Evolutionary conservation across 805 yeast species (phyloP), one percentile per base, ranked within the genome.

Genomic region (Debaryomyces tyrocola): DNA sequence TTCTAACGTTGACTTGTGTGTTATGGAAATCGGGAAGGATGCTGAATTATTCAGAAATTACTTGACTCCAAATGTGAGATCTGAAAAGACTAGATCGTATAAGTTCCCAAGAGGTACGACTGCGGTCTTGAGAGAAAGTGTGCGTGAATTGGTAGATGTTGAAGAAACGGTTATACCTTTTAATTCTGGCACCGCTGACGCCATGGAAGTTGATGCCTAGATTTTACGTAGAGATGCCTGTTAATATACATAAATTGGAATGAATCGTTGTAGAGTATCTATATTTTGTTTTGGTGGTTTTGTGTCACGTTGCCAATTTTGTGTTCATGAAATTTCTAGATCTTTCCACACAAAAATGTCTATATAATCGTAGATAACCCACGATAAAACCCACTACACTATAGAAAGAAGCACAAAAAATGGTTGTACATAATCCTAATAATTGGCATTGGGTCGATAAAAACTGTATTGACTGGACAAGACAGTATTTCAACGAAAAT

Each of bases 361-460:
- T 38, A 20, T 33, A 21, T 14, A n/a, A 39, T 11, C 38, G 6
- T 18, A 35, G 38, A 10, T 17, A 18, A 6, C 38, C 20, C 20
- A 35, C 20, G 12, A 18, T 20, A 7, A 15, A 18, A 35, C 20
- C 12, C 5, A 12, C 2, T 2, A 21, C 4, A 31, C 9, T 6
- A 9, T 35, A 20, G 24, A 3, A 7, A 6, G 6, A n/a, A 14
- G 8, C 4, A 35, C 6, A 2, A 37, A 58, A 44, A 33, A 92
- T 92, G 97, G 97, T 88, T 35, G 91, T 94, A 28, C 86, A 90
- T 70, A 94, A 92, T 77, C 98, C 98, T 34, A 94, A 94, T 69
- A 92, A 92, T 73, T 92, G 99, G 99, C 99, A 94, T 77, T 94
- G 98, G 98, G 97, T 91, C 52, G 97, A 92, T 70, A 92, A 92